These are phyloP conservation scores for Kwoniella dendrophila DNA, from an alignment of 768 basidiomycete genomes.

Conservation along the genomic window DNA sequence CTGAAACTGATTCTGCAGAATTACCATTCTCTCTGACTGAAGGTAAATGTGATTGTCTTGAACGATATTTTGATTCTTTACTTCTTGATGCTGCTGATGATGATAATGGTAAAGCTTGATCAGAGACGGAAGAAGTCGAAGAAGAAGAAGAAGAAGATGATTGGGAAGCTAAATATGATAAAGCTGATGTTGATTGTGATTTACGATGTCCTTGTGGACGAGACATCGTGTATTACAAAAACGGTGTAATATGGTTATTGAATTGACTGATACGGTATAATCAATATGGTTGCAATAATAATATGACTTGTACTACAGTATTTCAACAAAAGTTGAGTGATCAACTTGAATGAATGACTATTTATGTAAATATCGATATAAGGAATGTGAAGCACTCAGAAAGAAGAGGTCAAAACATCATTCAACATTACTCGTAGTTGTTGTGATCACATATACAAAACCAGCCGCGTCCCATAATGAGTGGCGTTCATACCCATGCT, in stretches of 20 bases:
- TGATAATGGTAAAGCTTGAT: neutral
- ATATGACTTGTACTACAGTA: too few relatives aligned
- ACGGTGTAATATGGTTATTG: neutral
- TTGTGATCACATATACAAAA: conserved; percentile 1
- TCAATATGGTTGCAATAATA: too few relatives aligned
- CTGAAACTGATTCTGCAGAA: conserved; percentile 8
- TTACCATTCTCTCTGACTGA: conserved; percentile 7
- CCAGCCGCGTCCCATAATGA: conserved; percentile 13
- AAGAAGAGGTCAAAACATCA: conserved; percentile 1
- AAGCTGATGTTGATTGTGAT: conserved; percentile 43
- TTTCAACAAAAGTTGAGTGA: too few relatives aligned
- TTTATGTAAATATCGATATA: neutral
- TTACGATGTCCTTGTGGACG: conserved; percentile 35
- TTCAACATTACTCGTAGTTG: neutral
- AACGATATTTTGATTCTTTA: neutral
- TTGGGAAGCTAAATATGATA: conserved; percentile 28
- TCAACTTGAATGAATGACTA: neutral
- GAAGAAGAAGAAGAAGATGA: conserved; percentile 1
- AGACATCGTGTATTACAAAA: conserved; percentile 5
- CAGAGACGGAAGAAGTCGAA: conserved; percentile 7
- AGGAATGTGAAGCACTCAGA: neutral
- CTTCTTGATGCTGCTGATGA: neutral
- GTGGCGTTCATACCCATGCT: conserved; percentile 9
- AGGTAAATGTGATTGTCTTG: conserved; percentile 13
- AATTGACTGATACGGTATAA: too few relatives aligned